These are phyloP conservation scores for Venturia carpophila DNA, from an alignment of 2,329 filamentous ascomycete species.

Conservation along the genomic window DNA sequence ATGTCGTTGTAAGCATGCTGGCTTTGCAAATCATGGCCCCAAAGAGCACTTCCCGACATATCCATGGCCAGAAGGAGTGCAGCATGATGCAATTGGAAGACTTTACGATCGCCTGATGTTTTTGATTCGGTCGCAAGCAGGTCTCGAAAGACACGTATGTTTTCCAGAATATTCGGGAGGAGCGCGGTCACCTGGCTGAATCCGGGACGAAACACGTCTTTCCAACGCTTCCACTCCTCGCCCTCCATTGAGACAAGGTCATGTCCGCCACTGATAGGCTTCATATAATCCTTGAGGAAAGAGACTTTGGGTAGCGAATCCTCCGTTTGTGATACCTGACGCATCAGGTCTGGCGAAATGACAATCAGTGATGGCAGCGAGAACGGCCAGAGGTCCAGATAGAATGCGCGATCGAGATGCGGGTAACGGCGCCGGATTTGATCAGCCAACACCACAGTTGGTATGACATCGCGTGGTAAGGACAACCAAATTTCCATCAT, in stretches of 20 bases:
- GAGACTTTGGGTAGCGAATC: background rate
- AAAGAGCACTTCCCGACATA: conserved; percentile 12
- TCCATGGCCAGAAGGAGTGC: conserved; percentile 17
- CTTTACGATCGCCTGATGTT: background rate
- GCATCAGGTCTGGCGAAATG: background rate
- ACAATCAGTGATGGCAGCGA: conserved; percentile 12
- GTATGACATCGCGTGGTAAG: background rate
- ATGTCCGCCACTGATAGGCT: background rate
- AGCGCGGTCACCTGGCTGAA: conserved; percentile 15
- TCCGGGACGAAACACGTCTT: conserved; percentile 16
- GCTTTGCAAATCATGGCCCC: background rate
- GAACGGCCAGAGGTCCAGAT: conserved; percentile 16
- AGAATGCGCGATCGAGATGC: conserved; percentile 2
- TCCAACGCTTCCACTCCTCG: conserved; percentile 8
- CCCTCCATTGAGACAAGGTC: conserved; percentile 12
- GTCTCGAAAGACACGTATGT: conserved; percentile 10
- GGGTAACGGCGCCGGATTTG: background rate
- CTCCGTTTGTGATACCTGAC: conserved; percentile 8
- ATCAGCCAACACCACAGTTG: background rate
- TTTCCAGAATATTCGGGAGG: conserved; percentile 12
- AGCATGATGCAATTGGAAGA: background rate
- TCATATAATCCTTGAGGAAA: background rate
- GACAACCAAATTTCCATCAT: background rate
- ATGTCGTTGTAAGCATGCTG: conserved; percentile 1
- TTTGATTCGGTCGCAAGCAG: background rate